Percentiles rank a stretch among this genome's conserved stretches.
Conservation (phyloP, 2,329 filamentous ascomycete genomes). For the Graphilbum fragrans region DNA sequence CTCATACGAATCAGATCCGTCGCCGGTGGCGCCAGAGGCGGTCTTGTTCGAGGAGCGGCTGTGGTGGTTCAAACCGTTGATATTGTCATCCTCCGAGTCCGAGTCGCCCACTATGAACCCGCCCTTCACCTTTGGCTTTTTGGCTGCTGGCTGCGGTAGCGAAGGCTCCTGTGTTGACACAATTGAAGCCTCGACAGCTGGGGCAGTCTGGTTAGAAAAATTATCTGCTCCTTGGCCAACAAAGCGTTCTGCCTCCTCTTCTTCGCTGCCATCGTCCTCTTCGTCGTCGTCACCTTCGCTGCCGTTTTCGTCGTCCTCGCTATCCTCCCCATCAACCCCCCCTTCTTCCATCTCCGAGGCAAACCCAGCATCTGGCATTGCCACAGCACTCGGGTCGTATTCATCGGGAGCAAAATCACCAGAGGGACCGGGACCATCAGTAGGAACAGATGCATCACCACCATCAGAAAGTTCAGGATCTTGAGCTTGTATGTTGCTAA, state of each 20-base stretch:
- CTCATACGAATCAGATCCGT: not conserved
- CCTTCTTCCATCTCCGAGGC: not conserved
- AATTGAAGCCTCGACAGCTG: not conserved
- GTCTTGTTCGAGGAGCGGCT: not conserved
- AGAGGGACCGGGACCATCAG: conserved; percentile 11
- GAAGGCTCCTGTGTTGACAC: not conserved
- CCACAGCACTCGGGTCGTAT: conserved; percentile 35
- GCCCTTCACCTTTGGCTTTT: conserved; percentile 48
- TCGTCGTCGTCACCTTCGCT: not conserved
- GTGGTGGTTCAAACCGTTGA: no score
- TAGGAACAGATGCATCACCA: conserved; percentile 26
- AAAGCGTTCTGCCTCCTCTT: no score
- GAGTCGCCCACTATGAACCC: conserved; percentile 50
- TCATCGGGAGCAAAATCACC: conserved; percentile 35
- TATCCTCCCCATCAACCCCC: not conserved
- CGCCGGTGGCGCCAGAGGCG: not conserved
- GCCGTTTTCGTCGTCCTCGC: not conserved
- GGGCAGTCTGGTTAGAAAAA: not conserved
- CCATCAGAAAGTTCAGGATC: conserved; percentile 29
- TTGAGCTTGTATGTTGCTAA: conserved; percentile 43
- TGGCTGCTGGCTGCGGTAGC: conserved; percentile 23
- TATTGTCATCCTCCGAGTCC: conserved; percentile 40
- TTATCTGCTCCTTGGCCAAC: no score
- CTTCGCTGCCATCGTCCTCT: not conserved
- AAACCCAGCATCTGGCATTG: not conserved